Base-by-base conservation (phyloP, 257 asterid species). In the Przewalskia tangutica region DNA sequence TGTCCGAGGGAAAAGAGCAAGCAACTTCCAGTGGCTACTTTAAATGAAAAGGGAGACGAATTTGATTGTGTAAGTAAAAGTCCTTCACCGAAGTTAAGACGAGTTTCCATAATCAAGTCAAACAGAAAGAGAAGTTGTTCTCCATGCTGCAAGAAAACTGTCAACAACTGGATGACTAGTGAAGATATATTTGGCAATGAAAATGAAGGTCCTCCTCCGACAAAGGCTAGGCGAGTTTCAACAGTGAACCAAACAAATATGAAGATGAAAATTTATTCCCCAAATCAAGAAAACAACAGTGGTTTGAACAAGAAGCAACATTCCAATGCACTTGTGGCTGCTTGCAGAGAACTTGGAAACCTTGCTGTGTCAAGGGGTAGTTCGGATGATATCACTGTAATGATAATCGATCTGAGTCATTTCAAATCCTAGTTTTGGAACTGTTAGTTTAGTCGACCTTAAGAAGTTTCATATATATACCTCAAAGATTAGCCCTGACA, bases 361-460 rank as follows among this genome's bases (percentile, higher is more conserved):
- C 94, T 92, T 79, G 97, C 94, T 40, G 89, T 89, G 76, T 81
- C 71, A 2, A 89, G 98, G 89, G 99, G 96, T 56, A 88, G 98
- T 89, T 85, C 89, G 86, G 97, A 92, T 85, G 97, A 93, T 81
- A 86, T 91, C 71, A 95, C 96, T 2, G 97, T 90, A 32, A 91
- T 92, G 95, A 85, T 95, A 79, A 85, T 93, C 23, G 93, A 93
- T 86, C 82, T 95, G 46, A 85, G 40, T 46, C 84, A 71, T 54
- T 86, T 82, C 55, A 86, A 65, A 81, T 56, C 81, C 50, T 81
- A 56, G 42, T 27, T 17, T 38, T 40, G 53, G 4, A 17, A 60
- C 44, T 20, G 36, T 62, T 59, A 65, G 50, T 65, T 17, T 32
- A n/a, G 77, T 67, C 53, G 17, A 16, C 32, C 51, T 66, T 66